Base-by-base conservation (phyloP, 2,329 filamentous ascomycete genomes). In the Macrophomina pseudophaseolina region DNA sequence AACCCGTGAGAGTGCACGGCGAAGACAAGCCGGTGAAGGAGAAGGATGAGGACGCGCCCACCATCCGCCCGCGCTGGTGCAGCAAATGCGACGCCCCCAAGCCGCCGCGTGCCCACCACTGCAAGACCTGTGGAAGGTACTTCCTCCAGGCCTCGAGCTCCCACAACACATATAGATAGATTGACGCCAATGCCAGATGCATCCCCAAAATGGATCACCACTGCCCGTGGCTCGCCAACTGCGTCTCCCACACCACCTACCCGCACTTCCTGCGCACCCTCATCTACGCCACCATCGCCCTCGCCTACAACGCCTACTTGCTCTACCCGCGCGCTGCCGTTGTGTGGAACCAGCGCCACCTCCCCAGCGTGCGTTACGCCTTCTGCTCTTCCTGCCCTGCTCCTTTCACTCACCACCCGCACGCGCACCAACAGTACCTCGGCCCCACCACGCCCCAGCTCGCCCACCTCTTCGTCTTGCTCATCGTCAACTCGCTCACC, bases 151-250 rank as follows among this genome's bases (percentile, higher is more conserved):
- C 33, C 42, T 40, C 53, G 12, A 14, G 38, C 14, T 18, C 46
- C 44, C 23, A 3, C 23, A 23, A 23, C 23, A 48, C 6, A 32
- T 16, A 23, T 23, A 54, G 46, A 32, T 53, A 40, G 59, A 14
- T 23, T 49, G 28, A 56, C 49, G 14, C 23, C 23, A 40, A 32
- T 32, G 8, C 46, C 23, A 87, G 85, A 72, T 93, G 91, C 77
- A 86, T 93, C 58, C 90, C 90, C 44, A 90, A 88, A 79, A 94
- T 94, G 91, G 91, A 94, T 80, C 91, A 93, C 79, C 91, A 96
- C 80, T 95, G 92, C 74, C 91, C 92, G 2, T 95, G 92, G 92
- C 94, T 91, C 3, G 82, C 80, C 68, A 94, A 94, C 79, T 96
- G 92, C 80, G 91, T 95, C 64, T 93, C 91, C 12, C 86, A 93